Evolutionary conservation across 2,329 filamentous ascomycete genomes (phyloP).

Genomic region (Ceratocystis cacaofunesta): DNA sequence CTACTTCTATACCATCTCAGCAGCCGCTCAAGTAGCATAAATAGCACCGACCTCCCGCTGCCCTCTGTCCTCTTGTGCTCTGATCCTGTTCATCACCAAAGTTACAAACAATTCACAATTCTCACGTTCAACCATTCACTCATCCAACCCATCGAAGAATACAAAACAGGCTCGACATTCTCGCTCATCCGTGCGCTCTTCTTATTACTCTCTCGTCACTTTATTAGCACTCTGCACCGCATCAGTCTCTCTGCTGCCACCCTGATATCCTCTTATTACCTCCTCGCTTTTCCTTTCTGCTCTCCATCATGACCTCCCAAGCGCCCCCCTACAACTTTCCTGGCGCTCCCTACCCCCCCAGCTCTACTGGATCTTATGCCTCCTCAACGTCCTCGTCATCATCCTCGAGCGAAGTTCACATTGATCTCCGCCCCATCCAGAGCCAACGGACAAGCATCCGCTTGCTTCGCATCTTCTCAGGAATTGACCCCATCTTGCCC

Average conservation of each 20-base stretch:
- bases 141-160: not conserved
- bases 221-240: not conserved
- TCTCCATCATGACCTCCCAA: constrained; percentile 7
- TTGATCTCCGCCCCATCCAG: constrained; percentile 6
- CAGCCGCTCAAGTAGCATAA: not conserved
- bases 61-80: not conserved
- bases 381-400: constrained; percentile 1
- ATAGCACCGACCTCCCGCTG: not conserved
- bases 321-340: not conserved
- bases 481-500: constrained; percentile 16
- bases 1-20: not conserved
- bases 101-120: not conserved
- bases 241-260: not conserved
- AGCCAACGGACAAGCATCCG: constrained; percentile 10
- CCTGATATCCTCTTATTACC: not conserved
- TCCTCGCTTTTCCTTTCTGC: not conserved
- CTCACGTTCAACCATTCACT: not conserved
- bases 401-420: not conserved
- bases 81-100: not conserved
- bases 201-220: not conserved
- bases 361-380: not conserved
- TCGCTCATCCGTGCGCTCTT: not conserved
- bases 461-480: constrained; percentile 16
- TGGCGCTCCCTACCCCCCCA: constrained; percentile 5
- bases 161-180: not conserved